phyloP scores from a whole-genome alignment of 2,329 filamentous ascomycete species.

The Boeremia lycopersici region DNA sequence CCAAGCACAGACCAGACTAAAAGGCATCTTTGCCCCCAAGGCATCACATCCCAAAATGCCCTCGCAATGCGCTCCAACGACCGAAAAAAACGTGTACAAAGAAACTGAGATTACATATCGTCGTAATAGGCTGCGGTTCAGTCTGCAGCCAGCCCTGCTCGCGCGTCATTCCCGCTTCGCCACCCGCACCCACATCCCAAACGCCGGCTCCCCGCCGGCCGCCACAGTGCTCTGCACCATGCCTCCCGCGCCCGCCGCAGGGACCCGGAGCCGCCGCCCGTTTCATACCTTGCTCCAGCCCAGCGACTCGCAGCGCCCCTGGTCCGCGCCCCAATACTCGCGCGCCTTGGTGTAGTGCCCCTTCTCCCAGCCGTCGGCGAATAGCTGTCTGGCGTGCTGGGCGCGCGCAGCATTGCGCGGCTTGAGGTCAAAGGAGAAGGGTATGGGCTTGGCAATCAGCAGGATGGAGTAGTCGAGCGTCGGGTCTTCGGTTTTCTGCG shows the following conservation, averaged over 20 bases:
- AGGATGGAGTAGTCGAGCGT: constrained; percentile 53
- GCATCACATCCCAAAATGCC: neutral
- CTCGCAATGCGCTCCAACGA: neutral
- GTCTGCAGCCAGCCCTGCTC: neutral
- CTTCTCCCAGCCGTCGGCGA: constrained; percentile 42
- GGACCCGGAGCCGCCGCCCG: neutral
- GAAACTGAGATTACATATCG: neutral
- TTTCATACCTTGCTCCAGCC: constrained; percentile 47
- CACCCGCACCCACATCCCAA: neutral
- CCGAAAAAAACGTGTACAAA: neutral
- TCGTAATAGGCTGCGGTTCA: neutral
- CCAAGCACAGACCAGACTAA: neutral
- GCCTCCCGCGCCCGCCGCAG: neutral
- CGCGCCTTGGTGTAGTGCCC: constrained; percentile 48
- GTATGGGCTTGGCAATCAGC: constrained; percentile 54
- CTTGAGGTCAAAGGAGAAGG: constrained; percentile 51
- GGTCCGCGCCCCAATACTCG: constrained; percentile 49
- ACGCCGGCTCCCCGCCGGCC: constrained; percentile 21
- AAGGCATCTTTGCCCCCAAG: neutral
- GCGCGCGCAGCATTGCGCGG: constrained; percentile 44
- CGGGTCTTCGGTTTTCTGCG: constrained; percentile 44
- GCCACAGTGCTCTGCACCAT: neutral
- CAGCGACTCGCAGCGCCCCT: constrained; percentile 38
- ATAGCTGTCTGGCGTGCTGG: constrained; percentile 41
- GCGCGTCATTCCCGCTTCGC: neutral